Evolutionary conservation across 108 stramenopile species (phyloP), one percentile per base, ranked within the genome.

Genomic region (Skeletonema potamos): DNA sequence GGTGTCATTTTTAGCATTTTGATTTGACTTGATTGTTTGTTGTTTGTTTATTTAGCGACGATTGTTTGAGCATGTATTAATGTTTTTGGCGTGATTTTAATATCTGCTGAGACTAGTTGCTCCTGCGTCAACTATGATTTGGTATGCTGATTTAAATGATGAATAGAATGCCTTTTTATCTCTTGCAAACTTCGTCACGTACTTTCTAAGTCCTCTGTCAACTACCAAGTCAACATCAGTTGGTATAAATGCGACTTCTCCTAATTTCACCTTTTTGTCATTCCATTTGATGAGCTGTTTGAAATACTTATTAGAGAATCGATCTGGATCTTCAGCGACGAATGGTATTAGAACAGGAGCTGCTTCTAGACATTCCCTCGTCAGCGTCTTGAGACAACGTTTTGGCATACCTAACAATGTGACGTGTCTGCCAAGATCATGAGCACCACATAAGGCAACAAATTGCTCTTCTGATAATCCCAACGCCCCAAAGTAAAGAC

Each of bases 221-320:
- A 88, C 87, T 28, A 86, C 87, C 77, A 88, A 51, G 24, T 74
- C 87, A 2, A 88, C 87, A 76, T 88, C 87, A 15, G 87, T 88
- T 5, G 85, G 85, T 29, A 89, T 86, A 29, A 86, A 86, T 0
- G 84, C 83, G 0, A 82, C 87, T 27, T 86, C 77, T 28, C 85
- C 87, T 8, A 82, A 27, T 27, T 72, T 17, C n/a, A 89, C 61
- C 20, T 84, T 58, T 36, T 76, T 73, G 7, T 73, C 57, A 59
- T 86, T 76, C 85, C 87, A 89, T 68, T 62, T 61, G 13, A 89
- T 54, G 59, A 85, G 61, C 33, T 70, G 64, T 37, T 73, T 46
- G 68, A 82, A 89, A 43, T 86, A 86, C 0, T 56, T 37, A 56
- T 89, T 86, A 28, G 64, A 71, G 34, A 86, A 81, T 26, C 58